Evolutionary conservation across 352 stramenopile species (phyloP), one percentile per base, ranked within the genome.

Genomic region (Phytophthora tubulina): DNA sequence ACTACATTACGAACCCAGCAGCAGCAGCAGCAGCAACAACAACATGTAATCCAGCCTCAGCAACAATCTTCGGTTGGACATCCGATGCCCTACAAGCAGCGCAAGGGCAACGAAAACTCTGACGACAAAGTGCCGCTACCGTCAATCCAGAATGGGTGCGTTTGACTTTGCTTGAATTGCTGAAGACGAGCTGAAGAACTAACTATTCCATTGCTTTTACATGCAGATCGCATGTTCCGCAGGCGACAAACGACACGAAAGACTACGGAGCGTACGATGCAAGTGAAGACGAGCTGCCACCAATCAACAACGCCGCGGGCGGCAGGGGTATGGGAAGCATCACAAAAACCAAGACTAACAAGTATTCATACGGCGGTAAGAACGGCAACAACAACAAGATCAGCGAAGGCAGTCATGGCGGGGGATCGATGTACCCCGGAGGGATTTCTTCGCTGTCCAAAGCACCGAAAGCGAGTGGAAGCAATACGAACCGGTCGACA

Each of bases 71-170:
- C 60, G 15, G 42, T 60, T 39, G 67, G 75, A 54, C 38, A 70
- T 10, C 53, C 82, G 15, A 32, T 76, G 4, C 67, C 73, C 32
- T 60, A 76, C 30, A 86, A 81, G 39, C 83, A 85, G 62, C 71
- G 71, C 41, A 89, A 89, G 42, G 56, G 50, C 49, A 90, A 89
- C 11, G 82, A 91, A 44, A 78, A 77, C 21, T 62, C 75, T 8
- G 78, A 90, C 45, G 78, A 84, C 38, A 85, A 84, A 63, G 51
- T 78, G 4, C 81, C 81, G 6, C 69, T 91, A 49, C 83, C 84
- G 9, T 84, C 79, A 21, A 86, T 91, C 72, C 80, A 89, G 35
- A 84, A 64, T 56, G 75, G 71, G 74, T 85, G 63, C 38, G 66
- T 63, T 53, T 14, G 15, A 53, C 6, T 10, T 17, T 59, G n/a